Percentiles rank a stretch among this genome's conserved stretches.
phyloP scores from a whole-genome alignment of 1,139 yeast genomes.

The Taiozyma sp. region DNA sequence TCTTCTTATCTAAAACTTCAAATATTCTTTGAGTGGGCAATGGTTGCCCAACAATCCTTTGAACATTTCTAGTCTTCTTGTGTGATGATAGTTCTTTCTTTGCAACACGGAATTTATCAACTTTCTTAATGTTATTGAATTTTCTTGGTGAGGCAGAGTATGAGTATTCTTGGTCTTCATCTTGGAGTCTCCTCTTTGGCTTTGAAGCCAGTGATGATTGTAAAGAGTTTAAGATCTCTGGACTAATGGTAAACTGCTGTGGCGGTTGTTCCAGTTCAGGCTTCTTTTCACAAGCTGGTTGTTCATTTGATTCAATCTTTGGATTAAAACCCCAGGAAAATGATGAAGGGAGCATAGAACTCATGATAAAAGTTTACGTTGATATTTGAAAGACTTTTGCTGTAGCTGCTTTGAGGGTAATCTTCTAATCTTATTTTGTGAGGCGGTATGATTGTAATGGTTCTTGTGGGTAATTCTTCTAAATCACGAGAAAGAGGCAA shows the following conservation, averaged over 20 bases:
- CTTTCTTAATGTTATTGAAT: slow-evolving; percentile 5
- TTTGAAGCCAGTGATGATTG: slow-evolving; percentile 7
- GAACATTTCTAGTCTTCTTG: slow-evolving; percentile 11
- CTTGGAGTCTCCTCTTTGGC: slow-evolving; percentile 17
- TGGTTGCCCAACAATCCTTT: slow-evolving; percentile 28
- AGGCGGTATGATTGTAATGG: not conserved
- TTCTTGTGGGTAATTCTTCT: not conserved
- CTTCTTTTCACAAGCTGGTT: not conserved
- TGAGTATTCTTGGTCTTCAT: slow-evolving; percentile 11
- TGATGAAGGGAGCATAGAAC: slow-evolving; percentile 14
- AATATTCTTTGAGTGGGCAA: slow-evolving; percentile 59
- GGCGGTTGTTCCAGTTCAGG: not conserved
- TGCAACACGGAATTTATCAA: slow-evolving; percentile 13
- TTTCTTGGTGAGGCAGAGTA: slow-evolving; percentile 6
- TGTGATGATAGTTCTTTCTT: slow-evolving; percentile 13
- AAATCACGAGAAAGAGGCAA: not conserved
- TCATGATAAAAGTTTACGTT: slow-evolving; percentile 5
- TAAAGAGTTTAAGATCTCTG: slow-evolving; percentile 3
- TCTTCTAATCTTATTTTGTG: not conserved
- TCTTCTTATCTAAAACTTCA: slow-evolving; percentile 58
- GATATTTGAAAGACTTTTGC: not conserved
- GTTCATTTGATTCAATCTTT: slow-evolving; percentile 5
- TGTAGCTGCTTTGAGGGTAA: not conserved
- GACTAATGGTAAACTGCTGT: slow-evolving; percentile 1
- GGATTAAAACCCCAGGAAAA: slow-evolving; percentile 19